Base-by-base conservation (phyloP, 2,329 filamentous ascomycete genomes). In the Pestalotiopsis sp. region DNA sequence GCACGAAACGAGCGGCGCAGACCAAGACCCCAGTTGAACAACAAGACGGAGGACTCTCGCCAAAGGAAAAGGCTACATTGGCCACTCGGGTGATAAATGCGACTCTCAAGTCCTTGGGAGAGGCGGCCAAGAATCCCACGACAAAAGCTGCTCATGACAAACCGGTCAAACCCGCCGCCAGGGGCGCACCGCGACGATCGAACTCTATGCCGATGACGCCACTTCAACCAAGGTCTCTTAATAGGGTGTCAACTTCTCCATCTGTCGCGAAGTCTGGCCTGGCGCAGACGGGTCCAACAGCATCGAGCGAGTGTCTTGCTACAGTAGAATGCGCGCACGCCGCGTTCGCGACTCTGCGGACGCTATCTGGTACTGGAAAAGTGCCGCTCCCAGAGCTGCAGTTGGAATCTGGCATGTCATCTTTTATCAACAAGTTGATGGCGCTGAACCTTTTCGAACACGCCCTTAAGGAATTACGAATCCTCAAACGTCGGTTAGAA, bases 71-170 rank as follows among this genome's bases (percentile, higher is more conserved):
- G 76, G 89, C 89, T 64, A 83, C 87, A 58, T 80, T 94, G 44
- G 92, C 92, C 13, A 93, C 92, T 0, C 88, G 94, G 69, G 83
- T 93, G 44, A 88, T 94, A 73, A 95, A 94, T 76, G 82, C 83
- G 6, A 85, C 89, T 1, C 82, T 94, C 52, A 94, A 92, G 74
- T 84, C 86, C 10, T 83, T 95, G 3, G 85, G 85, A n/a, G 89
- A 92, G 67, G 89, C 89, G 0, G 83, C 89, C 22, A 94, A 90
- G 75, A 78, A 81, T 2, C 66, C 77, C 2, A 76, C 78, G 14
- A 74, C 79, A 7, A 72, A 78, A n/a, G 73, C 79, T 4, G 73
- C 66, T 7, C 76, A 79, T 48, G 76, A 80, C 52, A 81, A 80
- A n/a, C 64, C 75, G 22, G 71, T 74, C 7, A 84, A 83, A 73